Evolutionary conservation across 805 yeast species (phyloP).

Genomic region (Lipomyces yamanashiensis): DNA sequence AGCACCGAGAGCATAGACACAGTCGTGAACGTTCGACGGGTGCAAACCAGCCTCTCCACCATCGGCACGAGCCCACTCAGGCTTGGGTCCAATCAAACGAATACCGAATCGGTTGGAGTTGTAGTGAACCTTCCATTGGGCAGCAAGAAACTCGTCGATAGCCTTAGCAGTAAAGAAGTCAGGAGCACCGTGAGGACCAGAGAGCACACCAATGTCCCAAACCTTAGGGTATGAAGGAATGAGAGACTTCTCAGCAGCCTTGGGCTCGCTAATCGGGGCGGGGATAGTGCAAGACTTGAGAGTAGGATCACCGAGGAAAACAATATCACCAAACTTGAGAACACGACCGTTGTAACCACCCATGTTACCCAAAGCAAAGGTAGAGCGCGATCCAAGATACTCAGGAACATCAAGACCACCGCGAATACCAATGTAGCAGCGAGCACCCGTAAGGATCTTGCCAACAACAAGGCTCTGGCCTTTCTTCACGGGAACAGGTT

Average conservation of each 20-base stretch:
- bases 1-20: conserved; percentile 95
- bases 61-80: conserved; percentile 92
- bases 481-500: conserved; percentile 68
- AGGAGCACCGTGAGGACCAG: conserved; percentile 98
- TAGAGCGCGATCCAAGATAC: conserved; percentile 93
- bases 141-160: conserved; percentile 71
- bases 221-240: conserved; percentile 60
- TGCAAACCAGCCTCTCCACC: conserved; percentile 99
- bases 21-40: conserved; percentile 98
- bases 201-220: conserved; percentile 91
- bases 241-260: conserved; percentile 56
- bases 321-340: conserved; percentile 87
- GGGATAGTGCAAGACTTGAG: conserved; percentile 71
- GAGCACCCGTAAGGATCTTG: conserved; percentile 78
- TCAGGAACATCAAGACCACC: conserved; percentile 95
- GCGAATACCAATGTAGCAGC: conserved; percentile 86
- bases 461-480: conserved; percentile 86
- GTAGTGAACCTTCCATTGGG: conserved; percentile 93
- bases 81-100: conserved; percentile 92
- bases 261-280: conserved; percentile 69
- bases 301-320: conserved; percentile 81
- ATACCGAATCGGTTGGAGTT: conserved; percentile 97
- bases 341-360: conserved; percentile 96
- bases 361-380: conserved; percentile 86
- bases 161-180: conserved; percentile 85